Base-by-base conservation (phyloP, 169 alveolate genomes). In the Eimeria brunetti region DNA sequence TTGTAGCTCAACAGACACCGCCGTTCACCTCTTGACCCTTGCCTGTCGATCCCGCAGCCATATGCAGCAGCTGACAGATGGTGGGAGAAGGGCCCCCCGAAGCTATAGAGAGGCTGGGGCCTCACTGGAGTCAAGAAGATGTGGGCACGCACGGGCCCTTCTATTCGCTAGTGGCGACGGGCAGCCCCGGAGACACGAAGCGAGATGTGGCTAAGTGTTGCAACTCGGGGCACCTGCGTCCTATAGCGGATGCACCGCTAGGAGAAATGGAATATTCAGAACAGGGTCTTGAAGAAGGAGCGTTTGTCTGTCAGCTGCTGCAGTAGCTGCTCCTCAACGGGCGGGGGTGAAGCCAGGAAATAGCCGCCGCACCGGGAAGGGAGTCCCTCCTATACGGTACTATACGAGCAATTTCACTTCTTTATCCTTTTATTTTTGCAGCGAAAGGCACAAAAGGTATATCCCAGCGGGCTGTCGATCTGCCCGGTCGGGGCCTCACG, bases 171-270 rank as follows among this genome's bases (percentile, higher is more conserved):
- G 78, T 14, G 78, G 44, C 38, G 46, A n/a, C 22, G 9, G 85
- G 27, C 67, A 64, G 88, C 46, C 16, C 44, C 88, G 64, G 67
- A 78, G 88, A 78, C 88, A 78, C 67, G 24, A 33, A 18, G 7
- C 0, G 41, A 73, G 38, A 20, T 1, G 56, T 22, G 33, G 18
- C 12, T 5, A 33, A 38, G 22, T 38, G 44, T 33, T 20, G 1
- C 7, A 36, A 18, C 33, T 6, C 27, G 36, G n/a, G 83, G 56
- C 51, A 73, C 38, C 51, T 14, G 83, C 41, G 56, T 38, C 83
- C 33, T 73, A 20, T 73, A 20, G 53, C 56, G 3, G n/a, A 27
- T 6, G 41, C 51, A 20, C 33, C 16, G 83, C 30, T 73, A 53
- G 53, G 7, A 73, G 16, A 16, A 73, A 36, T 5, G n/a, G 56